Base-by-base conservation (phyloP, 2,329 filamentous ascomycete species). In the Hypoxylon sp. region DNA sequence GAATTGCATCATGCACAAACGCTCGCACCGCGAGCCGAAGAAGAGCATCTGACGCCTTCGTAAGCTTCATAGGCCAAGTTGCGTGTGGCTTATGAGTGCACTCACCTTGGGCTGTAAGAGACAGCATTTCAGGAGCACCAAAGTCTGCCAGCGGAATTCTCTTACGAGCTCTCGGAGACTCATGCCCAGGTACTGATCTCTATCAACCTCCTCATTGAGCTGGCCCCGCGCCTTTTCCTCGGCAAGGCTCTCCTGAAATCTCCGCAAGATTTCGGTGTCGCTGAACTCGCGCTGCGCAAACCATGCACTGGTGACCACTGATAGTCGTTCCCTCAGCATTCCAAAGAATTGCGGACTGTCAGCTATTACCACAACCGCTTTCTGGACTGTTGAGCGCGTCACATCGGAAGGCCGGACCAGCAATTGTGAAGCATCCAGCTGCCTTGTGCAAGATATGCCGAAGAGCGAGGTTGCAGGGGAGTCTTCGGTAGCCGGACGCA, bases 1-100 rank as follows among this genome's bases (percentile, higher is more conserved):
- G 80, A 98, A 99, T 78, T 99, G 95, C 79, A 97, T 94, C 91
- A 98, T 97, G 85, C 95, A 99, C 70, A 99, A 82, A 68, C 91
- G 87, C 78, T 99, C 95, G 78, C 95, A 98, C 71, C 93, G 89
- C n/a, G 94, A 93, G 65, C 95, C 94, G 73, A 98, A 99, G 81
- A 99, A 98, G 56, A 99, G 89, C 91, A 98, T 98, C 94, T 97
- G 70, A 0, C 26, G 13, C 56, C 11, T 17, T 50, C n/a, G 59
- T 70, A 28, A 70, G 65, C 52, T 32, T 53, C 20, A 43, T 24
- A 19, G 26, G 28, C 22, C 22, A 34, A 19, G 17, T 24, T 20
- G 41, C 28, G 20, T 10, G 37, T 17, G 41, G 22, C 32, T 34
- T 32, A 34, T 15, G 15, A 37, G 39, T 37, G 7, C 20, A 67